A percentile compares a stretch with the other conserved stretches of the same genome.
phyloP scores from a whole-genome alignment of 371 early-diverging fungal genomes.

The Apophysomyces ossiformis region DNA sequence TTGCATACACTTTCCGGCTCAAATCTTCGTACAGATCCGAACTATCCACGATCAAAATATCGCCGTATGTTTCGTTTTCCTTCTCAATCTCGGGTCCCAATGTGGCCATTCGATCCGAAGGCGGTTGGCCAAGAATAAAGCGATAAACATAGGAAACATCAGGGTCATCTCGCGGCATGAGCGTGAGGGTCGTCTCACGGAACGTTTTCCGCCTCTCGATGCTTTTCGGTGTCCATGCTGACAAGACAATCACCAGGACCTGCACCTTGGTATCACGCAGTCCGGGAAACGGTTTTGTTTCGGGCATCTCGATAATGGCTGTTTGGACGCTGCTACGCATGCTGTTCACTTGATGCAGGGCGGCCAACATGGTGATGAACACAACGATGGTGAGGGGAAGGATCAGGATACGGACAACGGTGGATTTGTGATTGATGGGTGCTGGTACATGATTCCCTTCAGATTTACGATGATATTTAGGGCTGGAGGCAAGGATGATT shows the following conservation, averaged over 20 bases:
- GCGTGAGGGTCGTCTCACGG: slow-evolving; percentile 59
- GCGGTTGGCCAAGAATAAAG: slow-evolving; percentile 60
- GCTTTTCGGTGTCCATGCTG: slow-evolving; percentile 62
- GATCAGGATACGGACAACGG: slow-evolving; percentile 44
- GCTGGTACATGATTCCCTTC: slow-evolving; percentile 26
- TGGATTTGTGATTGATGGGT: slow-evolving; percentile 39
- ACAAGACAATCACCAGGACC: slow-evolving; percentile 59
- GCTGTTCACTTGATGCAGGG: slow-evolving; percentile 38
- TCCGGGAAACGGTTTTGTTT: slow-evolving; percentile 26
- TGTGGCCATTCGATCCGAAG: slow-evolving; percentile 29
- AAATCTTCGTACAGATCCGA: slow-evolving; percentile 58
- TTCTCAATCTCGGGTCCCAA: slow-evolving; percentile 44
- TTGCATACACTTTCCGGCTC: slow-evolving; percentile 56
- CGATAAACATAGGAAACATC: slow-evolving; percentile 52
- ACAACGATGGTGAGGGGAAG: slow-evolving; percentile 48
- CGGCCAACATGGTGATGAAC: slow-evolving; percentile 50
- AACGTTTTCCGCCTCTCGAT: slow-evolving; percentile 53
- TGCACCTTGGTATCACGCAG: slow-evolving; percentile 37
- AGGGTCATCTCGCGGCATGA: slow-evolving; percentile 53
- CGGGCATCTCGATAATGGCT: slow-evolving; percentile 23
- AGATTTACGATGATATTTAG: slow-evolving; percentile 32
- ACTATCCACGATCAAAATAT: slow-evolving; percentile 50
- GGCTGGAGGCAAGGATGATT: slow-evolving; percentile 34
- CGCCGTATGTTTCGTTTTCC: slow-evolving; percentile 48
- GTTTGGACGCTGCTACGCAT: slow-evolving; percentile 31